Evolutionary conservation across 73 alveolate species (phyloP), one percentile per base, ranked within the genome.

Genomic region (Blepharisma japonicum): DNA sequence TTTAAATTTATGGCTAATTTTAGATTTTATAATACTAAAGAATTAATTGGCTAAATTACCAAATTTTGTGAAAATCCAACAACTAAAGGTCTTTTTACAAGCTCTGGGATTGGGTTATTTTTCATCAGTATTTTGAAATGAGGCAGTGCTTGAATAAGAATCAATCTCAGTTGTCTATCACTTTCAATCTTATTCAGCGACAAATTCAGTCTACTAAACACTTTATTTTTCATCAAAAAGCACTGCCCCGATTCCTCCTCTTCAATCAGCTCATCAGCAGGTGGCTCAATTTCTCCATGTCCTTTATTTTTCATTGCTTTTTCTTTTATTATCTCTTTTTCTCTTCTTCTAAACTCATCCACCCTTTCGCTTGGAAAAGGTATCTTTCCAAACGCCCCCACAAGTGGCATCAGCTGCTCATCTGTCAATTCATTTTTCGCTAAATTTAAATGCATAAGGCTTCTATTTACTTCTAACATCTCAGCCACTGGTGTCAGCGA

Each of bases 191-290:
- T 32, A 32, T 32, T 32, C 42, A 32, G 3, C 0, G 42, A 32
- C 42, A 32, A 32, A 32, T 32, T 32, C 42, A 32, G 42, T 3
- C 42, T 32, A 3, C 67, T 53, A 53, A 53, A 53, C 27, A 53
- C 67, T 53, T 53, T 11, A 53, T 53, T 53, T 53, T 53, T 53
- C 67, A 53, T 53, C n/a, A 53, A 14, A 53, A 53, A 53, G 23
- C 23, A 53, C 67, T 53, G 27, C 4, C 23, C 23, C 2, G 27
- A 14, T 4, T 53, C 67, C 23, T 53, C 67, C n/a, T 53, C 23
- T 14, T 53, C n/a, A 2, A 14, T 20, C n/a, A 53, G n/a, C 4
- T 53, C 67, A 53, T 53, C 67, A 53, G 67, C 23, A 53, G 23
- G 23, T 14, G 67, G 67, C 27, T 20, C 67, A 20, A 53, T 53